These are phyloP conservation scores for Anthoceros angustus DNA, from an alignment of 225 moss, liverwort and hornwort genomes.

Conservation along the genomic window DNA sequence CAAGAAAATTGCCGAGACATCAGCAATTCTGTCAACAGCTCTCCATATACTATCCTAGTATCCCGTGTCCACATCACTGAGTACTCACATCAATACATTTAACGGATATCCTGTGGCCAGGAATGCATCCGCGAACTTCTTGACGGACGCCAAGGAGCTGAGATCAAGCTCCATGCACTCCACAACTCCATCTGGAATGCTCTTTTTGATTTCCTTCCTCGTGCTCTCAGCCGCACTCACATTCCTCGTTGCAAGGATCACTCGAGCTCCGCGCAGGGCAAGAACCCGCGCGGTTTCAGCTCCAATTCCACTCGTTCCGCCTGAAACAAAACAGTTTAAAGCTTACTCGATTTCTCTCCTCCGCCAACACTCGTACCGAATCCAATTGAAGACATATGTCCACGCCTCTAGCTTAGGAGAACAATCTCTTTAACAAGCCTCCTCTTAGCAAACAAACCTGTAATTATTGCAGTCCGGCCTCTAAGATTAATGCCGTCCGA, in stretches of 20 bases:
- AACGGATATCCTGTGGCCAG: constrained; percentile 29
- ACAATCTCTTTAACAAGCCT: no score
- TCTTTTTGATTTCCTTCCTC: constrained; percentile 18
- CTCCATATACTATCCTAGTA: no score
- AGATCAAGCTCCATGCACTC: constrained; percentile 49
- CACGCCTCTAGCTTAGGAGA: no score
- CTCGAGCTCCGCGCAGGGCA: constrained; percentile 40
- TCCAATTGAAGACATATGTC: no score
- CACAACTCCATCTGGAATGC: constrained; percentile 30
- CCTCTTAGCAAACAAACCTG: no score
- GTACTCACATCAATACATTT: constrained; percentile 33
- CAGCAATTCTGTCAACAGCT: no score
- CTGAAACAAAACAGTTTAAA: no score
- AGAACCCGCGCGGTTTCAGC: constrained; percentile 39
- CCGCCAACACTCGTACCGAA: no score
- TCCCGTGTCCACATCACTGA: no score
- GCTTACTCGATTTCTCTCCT: no score
- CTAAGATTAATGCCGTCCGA: no score
- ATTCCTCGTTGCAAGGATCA: constrained; percentile 42
- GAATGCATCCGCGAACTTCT: constrained; percentile 32
- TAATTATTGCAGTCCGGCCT: no score
- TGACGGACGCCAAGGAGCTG: constrained; percentile 36
- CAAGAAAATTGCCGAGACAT: not conserved
- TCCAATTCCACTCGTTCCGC: constrained; percentile 46
- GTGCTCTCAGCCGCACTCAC: constrained; percentile 31